Percentiles rank a stretch among this genome's conserved stretches.
These are phyloP conservation scores for Schizothecium vesticola DNA, from an alignment of 495 filamentous ascomycete genomes.

Conservation along the genomic window DNA sequence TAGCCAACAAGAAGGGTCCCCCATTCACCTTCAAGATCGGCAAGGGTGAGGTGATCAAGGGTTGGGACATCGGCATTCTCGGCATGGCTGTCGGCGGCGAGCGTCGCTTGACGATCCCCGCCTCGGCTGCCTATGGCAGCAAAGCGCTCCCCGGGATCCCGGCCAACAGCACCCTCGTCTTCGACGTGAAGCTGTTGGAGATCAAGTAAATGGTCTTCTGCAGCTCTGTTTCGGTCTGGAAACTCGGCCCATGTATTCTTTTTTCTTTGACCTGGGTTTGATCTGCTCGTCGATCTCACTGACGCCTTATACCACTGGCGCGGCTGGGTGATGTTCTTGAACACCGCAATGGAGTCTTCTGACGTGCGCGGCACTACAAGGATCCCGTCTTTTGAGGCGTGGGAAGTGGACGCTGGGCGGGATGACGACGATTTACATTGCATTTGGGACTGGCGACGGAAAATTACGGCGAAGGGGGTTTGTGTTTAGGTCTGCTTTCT, in stretches of 20 bases:
- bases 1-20: conserved; percentile 95
- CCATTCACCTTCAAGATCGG: conserved; percentile 94
- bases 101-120: conserved; percentile 82
- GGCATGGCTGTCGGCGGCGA: conserved; percentile 93
- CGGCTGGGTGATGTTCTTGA: conserved; percentile 15
- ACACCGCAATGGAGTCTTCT: conserved; percentile 26
- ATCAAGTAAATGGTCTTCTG: conserved; percentile 44
- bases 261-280: conserved; percentile 6
- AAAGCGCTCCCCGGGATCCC: conserved; percentile 76
- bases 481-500: conserved; percentile 10
- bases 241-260: not conserved
- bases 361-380: conserved; percentile 39
- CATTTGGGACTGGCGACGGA: conserved; percentile 33
- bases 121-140: conserved; percentile 80
- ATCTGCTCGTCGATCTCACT: not conserved
- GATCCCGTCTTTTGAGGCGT: conserved; percentile 30
- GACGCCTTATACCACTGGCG: not conserved
- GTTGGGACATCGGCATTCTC: conserved; percentile 90
- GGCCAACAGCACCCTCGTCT: conserved; percentile 80
- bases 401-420: conserved; percentile 37
- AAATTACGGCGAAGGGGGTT: conserved; percentile 18
- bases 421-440: conserved; percentile 45
- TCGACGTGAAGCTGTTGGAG: conserved; percentile 85
- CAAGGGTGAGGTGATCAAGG: conserved; percentile 93
- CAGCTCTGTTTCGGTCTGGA: not conserved